phyloP scores from a whole-genome alignment of 2,329 filamentous ascomycete species.

The Nigrospora osmanthi region DNA sequence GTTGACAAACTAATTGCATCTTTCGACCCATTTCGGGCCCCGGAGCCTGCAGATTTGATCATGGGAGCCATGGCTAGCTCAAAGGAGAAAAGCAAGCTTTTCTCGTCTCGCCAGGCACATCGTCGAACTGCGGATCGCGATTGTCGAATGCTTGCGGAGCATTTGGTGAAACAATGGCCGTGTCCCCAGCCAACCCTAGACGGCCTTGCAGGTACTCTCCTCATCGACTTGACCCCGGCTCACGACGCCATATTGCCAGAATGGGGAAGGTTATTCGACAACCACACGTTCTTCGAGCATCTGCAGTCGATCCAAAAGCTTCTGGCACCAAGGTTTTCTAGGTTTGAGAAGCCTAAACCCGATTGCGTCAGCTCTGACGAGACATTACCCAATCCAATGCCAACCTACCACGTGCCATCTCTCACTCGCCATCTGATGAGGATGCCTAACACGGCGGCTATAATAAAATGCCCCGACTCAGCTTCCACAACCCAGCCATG shows the following conservation, averaged over 20 bases:
- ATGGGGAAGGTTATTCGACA: slow-evolving; percentile 40
- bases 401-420: too few relatives aligned
- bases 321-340: not conserved
- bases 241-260: slow-evolving; percentile 30
- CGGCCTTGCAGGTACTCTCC: slow-evolving; percentile 14
- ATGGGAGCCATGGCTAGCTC: slow-evolving; percentile 14
- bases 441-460: too few relatives aligned
- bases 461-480: too few relatives aligned
- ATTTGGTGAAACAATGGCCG: slow-evolving; percentile 38
- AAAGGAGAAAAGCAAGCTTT: slow-evolving; percentile 22
- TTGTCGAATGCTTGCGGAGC: slow-evolving; percentile 27
- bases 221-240: slow-evolving; percentile 29
- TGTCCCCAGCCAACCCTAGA: slow-evolving; percentile 22
- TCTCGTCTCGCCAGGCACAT: slow-evolving; percentile 19
- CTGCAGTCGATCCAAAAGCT: slow-evolving; percentile 33
- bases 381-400: too few relatives aligned
- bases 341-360: too few relatives aligned
- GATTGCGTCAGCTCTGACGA: too few relatives aligned
- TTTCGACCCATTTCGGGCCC: slow-evolving; percentile 20
- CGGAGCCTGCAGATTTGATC: slow-evolving; percentile 14
- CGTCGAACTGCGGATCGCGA: slow-evolving; percentile 21
- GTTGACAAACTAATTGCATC: slow-evolving; percentile 20
- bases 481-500: too few relatives aligned
- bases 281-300: slow-evolving; percentile 35
- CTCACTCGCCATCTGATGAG: too few relatives aligned